Conservation (phyloP, 768 basidiomycete genomes). For the Candolleomyces efflorescens region DNA sequence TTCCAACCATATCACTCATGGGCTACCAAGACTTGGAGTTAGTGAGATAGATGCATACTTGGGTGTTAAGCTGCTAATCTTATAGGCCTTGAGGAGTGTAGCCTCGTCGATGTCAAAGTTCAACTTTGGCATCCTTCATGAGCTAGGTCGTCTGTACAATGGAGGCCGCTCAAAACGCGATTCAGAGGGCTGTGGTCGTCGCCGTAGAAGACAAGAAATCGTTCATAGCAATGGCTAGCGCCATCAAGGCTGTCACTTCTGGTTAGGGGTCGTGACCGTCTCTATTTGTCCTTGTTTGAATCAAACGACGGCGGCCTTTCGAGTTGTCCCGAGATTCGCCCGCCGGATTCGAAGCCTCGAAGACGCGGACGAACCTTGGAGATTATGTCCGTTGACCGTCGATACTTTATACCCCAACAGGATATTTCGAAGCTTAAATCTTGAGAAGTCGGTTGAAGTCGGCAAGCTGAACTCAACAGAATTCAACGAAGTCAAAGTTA, state of each 20-base stretch:
- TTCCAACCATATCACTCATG: not conserved
- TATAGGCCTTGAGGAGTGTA: slow-evolving; percentile 82
- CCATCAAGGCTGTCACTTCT: not conserved
- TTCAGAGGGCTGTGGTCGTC: not conserved
- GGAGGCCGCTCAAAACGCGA: not conserved
- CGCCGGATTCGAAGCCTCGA: not conserved
- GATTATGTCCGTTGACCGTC: not conserved
- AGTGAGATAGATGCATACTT: slow-evolving; percentile 40
- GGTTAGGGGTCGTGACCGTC: not conserved
- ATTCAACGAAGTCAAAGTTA: not conserved
- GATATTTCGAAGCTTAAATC: slow-evolving; percentile 2
- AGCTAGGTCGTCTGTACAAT: not conserved
- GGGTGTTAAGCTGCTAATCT: slow-evolving; percentile 72
- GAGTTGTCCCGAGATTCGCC: too few species aligned
- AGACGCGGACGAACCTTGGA: not conserved
- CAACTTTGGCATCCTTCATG: slow-evolving; percentile 48
- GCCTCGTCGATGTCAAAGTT: slow-evolving; percentile 78
- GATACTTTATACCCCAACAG: not conserved
- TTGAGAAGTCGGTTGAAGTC: not conserved
- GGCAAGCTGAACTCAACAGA: not conserved
- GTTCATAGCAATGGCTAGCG: not conserved
- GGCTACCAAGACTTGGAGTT: not conserved
- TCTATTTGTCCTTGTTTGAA: not conserved
- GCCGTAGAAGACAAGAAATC: not conserved
- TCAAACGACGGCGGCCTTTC: not conserved